A percentile compares a stretch with the other conserved stretches of the same genome.
Conservation (phyloP, 2,329 filamentous ascomycete genomes). For the Fusarium agapanthi region DNA sequence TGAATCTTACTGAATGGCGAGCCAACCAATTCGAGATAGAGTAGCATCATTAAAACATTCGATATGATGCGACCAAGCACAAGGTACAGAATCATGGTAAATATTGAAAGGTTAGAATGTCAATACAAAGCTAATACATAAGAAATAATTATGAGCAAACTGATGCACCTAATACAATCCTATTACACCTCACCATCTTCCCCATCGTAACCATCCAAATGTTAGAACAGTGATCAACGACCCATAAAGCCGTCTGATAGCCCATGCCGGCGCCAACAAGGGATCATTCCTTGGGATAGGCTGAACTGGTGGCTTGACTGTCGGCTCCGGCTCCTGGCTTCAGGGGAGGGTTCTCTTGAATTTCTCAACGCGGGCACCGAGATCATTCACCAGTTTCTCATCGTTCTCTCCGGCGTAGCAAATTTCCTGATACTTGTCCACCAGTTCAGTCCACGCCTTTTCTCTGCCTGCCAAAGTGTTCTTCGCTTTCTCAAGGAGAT, state of each 20-base stretch:
- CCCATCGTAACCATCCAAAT: not conserved
- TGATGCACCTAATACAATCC: fast-evolving
- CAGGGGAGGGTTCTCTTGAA: too few relatives aligned
- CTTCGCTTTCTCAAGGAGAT: too few relatives aligned
- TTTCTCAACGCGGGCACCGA: too few relatives aligned
- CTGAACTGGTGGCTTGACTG: fast-evolving
- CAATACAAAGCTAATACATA: not conserved
- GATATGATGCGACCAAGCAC: fast-evolving
- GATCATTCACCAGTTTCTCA: too few relatives aligned
- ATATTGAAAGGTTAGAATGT: fast-evolving
- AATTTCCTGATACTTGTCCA: too few relatives aligned
- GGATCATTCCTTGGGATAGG: not conserved
- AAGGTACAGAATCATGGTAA: fast-evolving
- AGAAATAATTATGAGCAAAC: not conserved
- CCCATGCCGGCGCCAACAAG: not conserved
- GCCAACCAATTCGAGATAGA: fast-evolving
- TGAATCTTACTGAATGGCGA: not conserved
- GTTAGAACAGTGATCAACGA: fast-evolving
- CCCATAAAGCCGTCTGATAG: not conserved
- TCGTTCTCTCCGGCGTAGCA: too few relatives aligned
- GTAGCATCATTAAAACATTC: not conserved
- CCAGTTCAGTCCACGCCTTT: too few relatives aligned
- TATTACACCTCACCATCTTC: not conserved
- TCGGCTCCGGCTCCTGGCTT: not conserved
- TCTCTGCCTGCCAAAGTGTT: too few relatives aligned